Evolutionary conservation across 169 alveolate species (phyloP).

Genomic region (Eimeria necatrix): DNA sequence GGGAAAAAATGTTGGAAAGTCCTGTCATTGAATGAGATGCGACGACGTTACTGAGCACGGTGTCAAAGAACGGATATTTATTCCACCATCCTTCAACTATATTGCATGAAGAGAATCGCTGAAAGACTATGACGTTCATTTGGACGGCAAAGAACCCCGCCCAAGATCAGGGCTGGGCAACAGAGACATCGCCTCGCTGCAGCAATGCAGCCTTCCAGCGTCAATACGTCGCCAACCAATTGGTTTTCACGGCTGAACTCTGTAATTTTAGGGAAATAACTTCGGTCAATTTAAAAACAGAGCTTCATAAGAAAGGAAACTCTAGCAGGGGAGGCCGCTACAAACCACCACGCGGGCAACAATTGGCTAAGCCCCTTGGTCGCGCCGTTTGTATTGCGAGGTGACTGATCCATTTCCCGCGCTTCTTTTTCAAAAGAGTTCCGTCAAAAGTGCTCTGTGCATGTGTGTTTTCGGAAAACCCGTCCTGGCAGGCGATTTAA

Average conservation of each 20-base stretch:
- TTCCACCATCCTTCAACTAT: constrained; percentile 8
- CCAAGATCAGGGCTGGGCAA: constrained; percentile 58
- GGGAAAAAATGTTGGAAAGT: constrained; percentile 16
- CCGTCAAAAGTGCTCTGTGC: too few relatives aligned
- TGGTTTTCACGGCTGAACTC: not conserved
- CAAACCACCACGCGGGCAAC: constrained; percentile 56
- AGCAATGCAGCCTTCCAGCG: constrained; percentile 35
- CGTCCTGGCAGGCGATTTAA: too few relatives aligned
- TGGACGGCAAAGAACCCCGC: constrained; percentile 55
- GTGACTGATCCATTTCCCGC: too few relatives aligned
- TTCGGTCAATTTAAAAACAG: not conserved
- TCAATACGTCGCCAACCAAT: not conserved
- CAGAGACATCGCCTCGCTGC: constrained; percentile 68
- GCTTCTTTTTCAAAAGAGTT: too few relatives aligned
- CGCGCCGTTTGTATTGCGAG: too few relatives aligned
- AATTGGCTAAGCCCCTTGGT: not conserved
- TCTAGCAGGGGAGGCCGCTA: not conserved
- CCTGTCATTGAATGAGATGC: constrained; percentile 27
- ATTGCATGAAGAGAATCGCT: not conserved
- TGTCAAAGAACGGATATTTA: not conserved
- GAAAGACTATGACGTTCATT: not conserved
- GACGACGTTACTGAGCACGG: not conserved
- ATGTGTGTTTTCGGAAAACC: too few relatives aligned
- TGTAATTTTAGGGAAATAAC: not conserved
- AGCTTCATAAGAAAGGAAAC: not conserved